Base-by-base conservation (phyloP, 202 grass and related monocot species). In the Carex arenaria region DNA sequence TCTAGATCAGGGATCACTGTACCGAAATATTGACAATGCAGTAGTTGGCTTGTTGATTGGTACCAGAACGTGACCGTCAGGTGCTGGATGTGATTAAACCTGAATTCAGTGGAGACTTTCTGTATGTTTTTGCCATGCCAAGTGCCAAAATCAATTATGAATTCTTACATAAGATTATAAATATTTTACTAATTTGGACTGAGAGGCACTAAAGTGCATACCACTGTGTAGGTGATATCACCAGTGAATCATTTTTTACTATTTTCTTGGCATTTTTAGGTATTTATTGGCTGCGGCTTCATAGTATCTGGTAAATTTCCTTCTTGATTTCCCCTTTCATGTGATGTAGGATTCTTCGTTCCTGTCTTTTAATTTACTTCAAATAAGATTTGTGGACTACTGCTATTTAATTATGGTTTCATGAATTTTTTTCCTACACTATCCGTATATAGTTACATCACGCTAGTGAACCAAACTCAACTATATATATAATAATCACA, bases 281-380 rank as follows among this genome's bases (percentile, higher is more conserved):
- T 90, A 36, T 22, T 92, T 67, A 88, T 98, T 87, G 84, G 86
- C 69, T 91, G 86, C 61, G 95, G 95, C 17, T 93, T 98, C 18
- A 52, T 89, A 79, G 54, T 92, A 78, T 95, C 95, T 60, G 91
- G 95, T 95, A 89, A 87, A 80, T 72, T 61, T 34, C 42, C 13
- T 57, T 89, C 13, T 5, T 22, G 10, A 14, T 22, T 80, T 80
- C 4, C 0, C 3, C 30, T n/a, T 56, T 7, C 42, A 49, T 72
- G 52, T 57, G 23, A 54, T 77, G 14, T 76, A 34, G 51, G 51
- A n/a, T 57, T 76, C 23, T 72, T 75, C 32, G 72, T 75, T 47
- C 28, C n/a, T 10, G 10, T 59, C 53, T 60, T 59, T 36, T 36
- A 57, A 38, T 59, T 56, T 14, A 56, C 53, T 78, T 59, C 3